Conservation (phyloP, 1,139 yeast genomes). For the Scheffersomyces lignicola region DNA sequence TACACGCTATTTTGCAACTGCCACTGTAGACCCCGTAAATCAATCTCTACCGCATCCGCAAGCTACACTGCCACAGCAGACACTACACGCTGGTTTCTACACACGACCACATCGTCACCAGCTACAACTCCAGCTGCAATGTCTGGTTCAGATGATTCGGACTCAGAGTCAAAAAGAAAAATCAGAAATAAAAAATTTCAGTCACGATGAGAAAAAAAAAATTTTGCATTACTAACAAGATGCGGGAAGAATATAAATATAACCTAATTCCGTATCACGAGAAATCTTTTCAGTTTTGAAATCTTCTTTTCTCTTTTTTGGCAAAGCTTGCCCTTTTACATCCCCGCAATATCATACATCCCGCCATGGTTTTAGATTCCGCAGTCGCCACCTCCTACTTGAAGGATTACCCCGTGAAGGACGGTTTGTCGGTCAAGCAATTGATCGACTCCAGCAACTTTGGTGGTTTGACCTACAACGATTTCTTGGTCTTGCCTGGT, state of each 20-base stretch:
- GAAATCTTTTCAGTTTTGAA: constrained; percentile 8
- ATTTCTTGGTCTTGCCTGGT: constrained; percentile 92
- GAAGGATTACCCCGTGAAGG: constrained; percentile 64
- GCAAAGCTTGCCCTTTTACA: constrained; percentile 42
- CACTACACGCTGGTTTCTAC: too few relatives aligned
- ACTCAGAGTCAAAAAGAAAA: not conserved
- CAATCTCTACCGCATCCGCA: too few relatives aligned
- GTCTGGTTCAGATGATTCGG: too few relatives aligned
- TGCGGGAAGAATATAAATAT: not conserved
- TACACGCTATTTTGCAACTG: too few relatives aligned
- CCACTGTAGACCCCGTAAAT: too few relatives aligned
- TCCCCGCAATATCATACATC: constrained; percentile 7
- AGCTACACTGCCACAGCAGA: too few relatives aligned
- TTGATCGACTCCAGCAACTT: constrained; percentile 86
- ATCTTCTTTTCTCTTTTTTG: constrained; percentile 23
- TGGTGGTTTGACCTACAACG: constrained; percentile 98
- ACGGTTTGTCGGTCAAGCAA: constrained; percentile 81
- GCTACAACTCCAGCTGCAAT: too few relatives aligned
- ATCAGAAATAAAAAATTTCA: not conserved
- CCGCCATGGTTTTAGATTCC: constrained; percentile 47
- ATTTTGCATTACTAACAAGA: not conserved
- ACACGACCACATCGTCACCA: too few relatives aligned
- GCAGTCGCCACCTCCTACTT: constrained; percentile 70
- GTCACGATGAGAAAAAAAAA: not conserved
- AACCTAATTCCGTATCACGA: constrained; percentile 4